A percentile compares a stretch with the other conserved stretches of the same genome.
These are phyloP conservation scores for Solioccasus polychromus DNA, from an alignment of 768 basidiomycete species.

Conservation along the genomic window DNA sequence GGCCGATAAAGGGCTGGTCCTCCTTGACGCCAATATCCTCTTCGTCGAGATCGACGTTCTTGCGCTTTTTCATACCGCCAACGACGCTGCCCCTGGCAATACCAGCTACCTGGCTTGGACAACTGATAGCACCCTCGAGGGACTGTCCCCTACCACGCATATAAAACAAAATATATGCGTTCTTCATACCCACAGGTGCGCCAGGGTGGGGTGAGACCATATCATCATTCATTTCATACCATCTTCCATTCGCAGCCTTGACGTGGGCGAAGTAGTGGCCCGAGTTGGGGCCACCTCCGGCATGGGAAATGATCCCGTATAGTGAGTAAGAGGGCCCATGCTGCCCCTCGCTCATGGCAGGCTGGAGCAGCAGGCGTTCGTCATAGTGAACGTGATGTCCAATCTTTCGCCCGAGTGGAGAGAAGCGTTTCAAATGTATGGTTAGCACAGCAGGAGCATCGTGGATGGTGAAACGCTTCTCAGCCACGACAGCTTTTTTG, in stretches of 20 bases:
- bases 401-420: conserved; percentile 86
- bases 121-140: conserved; percentile 56
- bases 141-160: conserved; percentile 75
- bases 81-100: conserved; percentile 39
- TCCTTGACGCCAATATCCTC: conserved; percentile 52
- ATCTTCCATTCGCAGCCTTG: conserved; percentile 62
- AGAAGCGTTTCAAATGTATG: conserved; percentile 93
- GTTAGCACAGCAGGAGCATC: conserved; percentile 87
- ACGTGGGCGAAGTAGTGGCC: conserved; percentile 94
- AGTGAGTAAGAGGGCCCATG: conserved; percentile 79
- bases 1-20: conserved; percentile 58
- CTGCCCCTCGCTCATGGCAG: conserved; percentile 81
- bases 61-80: conserved; percentile 47
- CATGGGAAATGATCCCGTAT: conserved; percentile 91
- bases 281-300: conserved; percentile 88
- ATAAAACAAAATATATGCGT: conserved; percentile 94
- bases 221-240: conserved; percentile 97
- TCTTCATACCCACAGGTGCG: conserved; percentile 61
- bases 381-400: conserved; percentile 75
- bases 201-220: conserved; percentile 45
- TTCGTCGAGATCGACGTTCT: conserved; percentile 42
- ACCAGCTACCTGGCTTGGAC: conserved; percentile 16
- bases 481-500: conserved; percentile 85
- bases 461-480: conserved; percentile 86
- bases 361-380: conserved; percentile 65